Evolutionary conservation across 2,329 filamentous ascomycete species (phyloP).

Genomic region (Fusarium nanum): DNA sequence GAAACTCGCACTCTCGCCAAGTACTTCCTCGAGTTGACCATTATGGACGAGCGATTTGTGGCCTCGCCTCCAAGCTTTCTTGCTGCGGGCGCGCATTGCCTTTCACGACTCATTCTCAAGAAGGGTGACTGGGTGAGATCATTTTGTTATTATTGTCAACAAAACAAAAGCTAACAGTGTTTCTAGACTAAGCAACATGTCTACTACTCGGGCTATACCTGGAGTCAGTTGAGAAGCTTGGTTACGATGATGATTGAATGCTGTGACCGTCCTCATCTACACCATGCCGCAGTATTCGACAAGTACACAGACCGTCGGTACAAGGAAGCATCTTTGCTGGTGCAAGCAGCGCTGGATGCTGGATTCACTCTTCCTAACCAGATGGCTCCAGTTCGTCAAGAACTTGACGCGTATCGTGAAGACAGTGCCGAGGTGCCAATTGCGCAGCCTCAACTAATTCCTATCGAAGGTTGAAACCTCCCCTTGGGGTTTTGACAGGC

Average conservation of each 20-base stretch:
- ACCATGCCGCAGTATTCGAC: slow-evolving; percentile 88
- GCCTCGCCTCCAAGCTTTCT: slow-evolving; percentile 90
- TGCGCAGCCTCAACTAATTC: slow-evolving; percentile 47
- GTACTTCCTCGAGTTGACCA: slow-evolving; percentile 95
- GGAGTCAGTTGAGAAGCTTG: slow-evolving; percentile 81
- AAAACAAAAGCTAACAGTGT: slow-evolving; percentile 50
- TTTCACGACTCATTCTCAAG: slow-evolving; percentile 86
- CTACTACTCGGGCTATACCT: slow-evolving; percentile 94
- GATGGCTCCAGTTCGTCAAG: slow-evolving; percentile 53
- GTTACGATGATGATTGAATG: slow-evolving; percentile 86
- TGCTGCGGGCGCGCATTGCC: slow-evolving; percentile 90
- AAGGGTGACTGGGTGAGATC: slow-evolving; percentile 92
- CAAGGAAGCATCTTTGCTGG: slow-evolving; percentile 84
- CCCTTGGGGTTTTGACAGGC: neutral
- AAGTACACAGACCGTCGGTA: slow-evolving; percentile 92
- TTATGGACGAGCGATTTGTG: slow-evolving; percentile 98
- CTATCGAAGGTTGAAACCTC: slow-evolving; percentile 48
- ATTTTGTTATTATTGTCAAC: neutral
- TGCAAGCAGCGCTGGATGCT: slow-evolving; percentile 77
- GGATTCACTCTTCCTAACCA: slow-evolving; percentile 65
- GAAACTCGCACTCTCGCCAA: slow-evolving; percentile 96
- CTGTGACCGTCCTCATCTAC: slow-evolving; percentile 81
- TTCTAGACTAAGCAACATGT: slow-evolving; percentile 81
- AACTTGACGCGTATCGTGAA: slow-evolving; percentile 36
- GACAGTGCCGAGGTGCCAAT: slow-evolving; percentile 46